phyloP scores from a whole-genome alignment of 2,329 filamentous ascomycete genomes.

The Epichloe gansuensis region DNA sequence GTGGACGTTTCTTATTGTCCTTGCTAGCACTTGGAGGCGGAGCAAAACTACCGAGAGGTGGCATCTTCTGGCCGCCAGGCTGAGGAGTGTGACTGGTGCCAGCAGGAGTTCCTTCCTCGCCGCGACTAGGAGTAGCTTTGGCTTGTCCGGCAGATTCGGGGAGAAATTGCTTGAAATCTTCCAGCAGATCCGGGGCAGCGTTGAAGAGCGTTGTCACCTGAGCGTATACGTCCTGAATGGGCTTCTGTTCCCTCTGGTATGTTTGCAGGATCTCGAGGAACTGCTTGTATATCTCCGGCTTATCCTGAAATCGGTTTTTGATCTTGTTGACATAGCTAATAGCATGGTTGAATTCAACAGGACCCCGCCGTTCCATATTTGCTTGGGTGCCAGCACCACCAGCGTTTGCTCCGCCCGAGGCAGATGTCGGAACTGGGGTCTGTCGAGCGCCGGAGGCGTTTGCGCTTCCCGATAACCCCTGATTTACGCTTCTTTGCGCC shows the following conservation, averaged over 20 bases:
- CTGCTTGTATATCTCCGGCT: conserved; percentile 98
- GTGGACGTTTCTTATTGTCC: conserved; percentile 78
- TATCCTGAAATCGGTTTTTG: conserved; percentile 96
- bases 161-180: conserved; percentile 97
- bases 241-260: conserved; percentile 94
- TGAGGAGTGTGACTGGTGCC: conserved; percentile 43
- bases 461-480: conserved; percentile 26
- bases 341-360: conserved; percentile 97
- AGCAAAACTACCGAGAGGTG: conserved; percentile 89
- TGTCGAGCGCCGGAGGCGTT: conserved; percentile 37
- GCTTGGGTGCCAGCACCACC: conserved; percentile 44
- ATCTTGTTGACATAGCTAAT: conserved; percentile 99
- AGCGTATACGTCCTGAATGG: conserved; percentile 94
- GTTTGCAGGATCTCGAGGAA: conserved; percentile 97
- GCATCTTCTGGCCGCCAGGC: conserved; percentile 60
- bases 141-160: conserved; percentile 62
- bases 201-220: conserved; percentile 93
- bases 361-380: conserved; percentile 71
- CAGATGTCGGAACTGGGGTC: conserved; percentile 45
- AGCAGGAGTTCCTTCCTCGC: conserved; percentile 38
- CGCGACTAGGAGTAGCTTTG: conserved; percentile 39
- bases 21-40: conserved; percentile 69
- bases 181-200: conserved; percentile 81
- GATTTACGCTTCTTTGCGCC: conserved; percentile 19
- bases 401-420: conserved; percentile 48